These are phyloP conservation scores for Arthrobotrys iridis DNA, from an alignment of 2,329 filamentous ascomycete genomes.

Conservation along the genomic window DNA sequence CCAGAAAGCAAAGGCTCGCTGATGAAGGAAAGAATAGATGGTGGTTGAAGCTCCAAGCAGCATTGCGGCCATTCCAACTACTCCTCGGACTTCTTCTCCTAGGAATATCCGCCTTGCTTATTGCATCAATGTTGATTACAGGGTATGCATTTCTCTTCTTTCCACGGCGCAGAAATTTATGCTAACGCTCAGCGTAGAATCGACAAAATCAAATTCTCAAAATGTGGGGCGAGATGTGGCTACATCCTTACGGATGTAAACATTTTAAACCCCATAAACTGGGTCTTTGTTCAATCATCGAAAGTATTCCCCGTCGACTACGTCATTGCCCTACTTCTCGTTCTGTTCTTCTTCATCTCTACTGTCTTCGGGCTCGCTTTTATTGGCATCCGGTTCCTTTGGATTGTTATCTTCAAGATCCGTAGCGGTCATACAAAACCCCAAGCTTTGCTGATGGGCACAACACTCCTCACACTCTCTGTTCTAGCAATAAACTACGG, in stretches of 20 bases:
- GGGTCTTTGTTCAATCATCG: slow-evolving; percentile 81
- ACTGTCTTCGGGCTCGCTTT: slow-evolving; percentile 86
- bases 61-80: slow-evolving; percentile 89
- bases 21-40: slow-evolving; percentile 78
- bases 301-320: slow-evolving; percentile 92
- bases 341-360: slow-evolving; percentile 87
- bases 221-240: slow-evolving; percentile 89
- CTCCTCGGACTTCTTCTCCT: slow-evolving; percentile 83
- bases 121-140: slow-evolving; percentile 93
- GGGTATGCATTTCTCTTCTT: slow-evolving; percentile 59
- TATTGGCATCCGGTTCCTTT: slow-evolving; percentile 93
- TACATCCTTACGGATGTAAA: slow-evolving; percentile 90
- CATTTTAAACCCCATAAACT: slow-evolving; percentile 95
- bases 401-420: slow-evolving; percentile 92
- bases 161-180: not conserved
- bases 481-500: slow-evolving; percentile 92
- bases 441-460: slow-evolving; percentile 89
- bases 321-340: slow-evolving; percentile 82
- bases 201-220: slow-evolving; percentile 94
- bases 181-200: slow-evolving; percentile 65
- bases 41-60: slow-evolving; percentile 82
- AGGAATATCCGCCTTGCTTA: slow-evolving; percentile 77
- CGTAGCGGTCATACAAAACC: slow-evolving; percentile 87
- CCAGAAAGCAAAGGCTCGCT: slow-evolving; percentile 86
- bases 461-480: slow-evolving; percentile 88